Evolutionary conservation across 768 basidiomycete species (phyloP).

Genomic region (Tephrocybe sp.): DNA sequence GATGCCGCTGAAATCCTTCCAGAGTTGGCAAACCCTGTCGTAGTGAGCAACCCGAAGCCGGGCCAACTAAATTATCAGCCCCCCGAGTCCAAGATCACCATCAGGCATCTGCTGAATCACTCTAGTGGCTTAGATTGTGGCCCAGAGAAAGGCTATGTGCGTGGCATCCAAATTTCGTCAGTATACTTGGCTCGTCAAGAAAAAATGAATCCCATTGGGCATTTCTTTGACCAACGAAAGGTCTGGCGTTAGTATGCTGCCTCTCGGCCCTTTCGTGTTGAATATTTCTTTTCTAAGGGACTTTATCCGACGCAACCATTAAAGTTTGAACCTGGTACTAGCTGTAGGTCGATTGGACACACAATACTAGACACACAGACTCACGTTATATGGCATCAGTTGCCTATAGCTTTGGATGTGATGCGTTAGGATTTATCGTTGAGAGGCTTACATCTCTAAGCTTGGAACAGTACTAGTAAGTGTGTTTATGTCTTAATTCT

Average conservation of each 20-base stretch:
- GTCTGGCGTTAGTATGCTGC: slow-evolving; percentile 1
- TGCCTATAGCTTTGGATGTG: slow-evolving; percentile 23
- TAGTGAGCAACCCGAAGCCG: slow-evolving; percentile 1
- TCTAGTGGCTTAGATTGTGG: slow-evolving; percentile 24
- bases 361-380: too few species aligned
- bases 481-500: not conserved
- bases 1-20: slow-evolving; percentile 26
- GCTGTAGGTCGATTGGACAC: slow-evolving; percentile 20
- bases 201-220: slow-evolving; percentile 17
- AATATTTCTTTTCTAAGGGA: slow-evolving; percentile 16
- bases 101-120: slow-evolving; percentile 24
- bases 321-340: slow-evolving; percentile 28
- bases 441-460: slow-evolving; percentile 25
- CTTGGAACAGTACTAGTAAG: slow-evolving; percentile 31
- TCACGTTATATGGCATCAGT: slow-evolving; percentile 11
- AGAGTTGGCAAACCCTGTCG: slow-evolving; percentile 27
- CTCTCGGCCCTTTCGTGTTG: not conserved
- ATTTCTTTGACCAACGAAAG: slow-evolving; percentile 17
- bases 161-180: slow-evolving; percentile 4
- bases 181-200: slow-evolving; percentile 10
- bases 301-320: slow-evolving; percentile 22
- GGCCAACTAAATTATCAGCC: slow-evolving; percentile 4
- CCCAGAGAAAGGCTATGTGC: slow-evolving; percentile 1
- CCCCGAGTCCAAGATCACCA: slow-evolving; percentile 17
- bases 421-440: slow-evolving; percentile 28